Conservation (phyloP, 1,139 yeast species). For the Hyphopichia wangnamkhiaoensis region DNA sequence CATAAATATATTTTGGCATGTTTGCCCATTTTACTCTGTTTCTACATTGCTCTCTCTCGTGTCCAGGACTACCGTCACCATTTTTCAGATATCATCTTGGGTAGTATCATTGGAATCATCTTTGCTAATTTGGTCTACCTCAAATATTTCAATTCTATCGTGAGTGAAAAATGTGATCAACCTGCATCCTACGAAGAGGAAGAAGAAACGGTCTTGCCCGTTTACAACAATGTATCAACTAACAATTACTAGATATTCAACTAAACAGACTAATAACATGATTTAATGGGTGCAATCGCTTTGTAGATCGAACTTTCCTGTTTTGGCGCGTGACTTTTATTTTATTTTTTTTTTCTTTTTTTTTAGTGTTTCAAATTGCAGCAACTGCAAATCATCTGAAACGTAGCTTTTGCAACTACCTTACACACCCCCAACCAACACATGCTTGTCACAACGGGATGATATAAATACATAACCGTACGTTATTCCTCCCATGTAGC, state of each 20-base stretch:
- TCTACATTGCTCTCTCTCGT: slow-evolving; percentile 39
- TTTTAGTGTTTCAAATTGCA: too few species aligned
- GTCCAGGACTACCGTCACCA: slow-evolving; percentile 49
- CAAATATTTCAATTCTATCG: slow-evolving; percentile 38
- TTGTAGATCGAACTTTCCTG: too few species aligned
- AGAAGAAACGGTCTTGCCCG: slow-evolving; percentile 11
- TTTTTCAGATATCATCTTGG: slow-evolving; percentile 41
- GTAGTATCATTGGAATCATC: slow-evolving; percentile 31
- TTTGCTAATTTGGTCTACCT: slow-evolving; percentile 7
- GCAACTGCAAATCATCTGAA: too few species aligned
- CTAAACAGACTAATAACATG: too few species aligned
- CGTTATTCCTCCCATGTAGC: too few species aligned
- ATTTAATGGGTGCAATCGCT: too few species aligned
- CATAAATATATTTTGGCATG: slow-evolving; percentile 15
- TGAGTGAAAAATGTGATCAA: slow-evolving; percentile 12
- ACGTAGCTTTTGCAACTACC: too few species aligned
- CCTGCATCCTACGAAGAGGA: not conserved
- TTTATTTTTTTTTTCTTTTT: too few species aligned
- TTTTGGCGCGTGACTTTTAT: too few species aligned
- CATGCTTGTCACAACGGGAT: too few species aligned
- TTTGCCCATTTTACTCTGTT: slow-evolving; percentile 32
- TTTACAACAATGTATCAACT: slow-evolving; percentile 6
- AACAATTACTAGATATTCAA: not conserved
- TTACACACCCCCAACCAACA: too few species aligned
- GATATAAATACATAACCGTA: too few species aligned